Conservation (phyloP, 768 basidiomycete species). For the Psilocybe cubensis region DNA sequence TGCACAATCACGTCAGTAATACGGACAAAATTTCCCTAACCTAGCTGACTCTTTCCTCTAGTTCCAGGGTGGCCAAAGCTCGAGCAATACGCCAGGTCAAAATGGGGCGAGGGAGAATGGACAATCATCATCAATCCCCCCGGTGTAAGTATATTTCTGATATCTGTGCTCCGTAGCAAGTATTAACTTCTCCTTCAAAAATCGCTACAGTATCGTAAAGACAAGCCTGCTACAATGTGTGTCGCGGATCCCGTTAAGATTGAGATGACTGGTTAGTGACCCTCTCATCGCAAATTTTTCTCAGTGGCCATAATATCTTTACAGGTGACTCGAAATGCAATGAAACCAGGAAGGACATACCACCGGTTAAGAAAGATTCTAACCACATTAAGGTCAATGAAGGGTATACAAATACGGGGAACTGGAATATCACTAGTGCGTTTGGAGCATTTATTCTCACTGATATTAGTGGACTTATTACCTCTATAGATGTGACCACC, state of each 20-base stretch:
- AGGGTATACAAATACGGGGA: constrained; percentile 25
- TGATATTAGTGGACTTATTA: neutral
- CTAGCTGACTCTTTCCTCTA: neutral
- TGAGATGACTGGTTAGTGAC: constrained; percentile 17
- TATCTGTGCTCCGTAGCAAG: no score
- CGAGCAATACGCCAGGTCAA: constrained; percentile 24
- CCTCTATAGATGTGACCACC: constrained; percentile 22
- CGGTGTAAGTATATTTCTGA: constrained; percentile 18
- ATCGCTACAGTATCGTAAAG: constrained; percentile 26
- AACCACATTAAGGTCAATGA: constrained; percentile 26
- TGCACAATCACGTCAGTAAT: constrained; percentile 19
- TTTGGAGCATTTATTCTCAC: neutral
- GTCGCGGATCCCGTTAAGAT: constrained; percentile 21
- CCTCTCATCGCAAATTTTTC: neutral
- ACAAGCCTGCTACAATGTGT: constrained; percentile 29
- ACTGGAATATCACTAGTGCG: constrained; percentile 32
- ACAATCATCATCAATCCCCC: constrained; percentile 26
- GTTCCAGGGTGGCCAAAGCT: constrained; percentile 28
- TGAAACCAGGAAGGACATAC: constrained; percentile 23
- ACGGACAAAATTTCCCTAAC: no score
- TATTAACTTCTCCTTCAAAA: neutral
- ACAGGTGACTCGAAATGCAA: constrained; percentile 23
- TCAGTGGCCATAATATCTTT: neutral
- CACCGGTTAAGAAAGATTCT: constrained; percentile 18
- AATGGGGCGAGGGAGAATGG: constrained; percentile 29